A percentile compares a stretch with the other conserved stretches of the same genome.
Conservation (phyloP, 1,284 basidiomycete genomes). For the Cryptococcus amylolentus region DNA sequence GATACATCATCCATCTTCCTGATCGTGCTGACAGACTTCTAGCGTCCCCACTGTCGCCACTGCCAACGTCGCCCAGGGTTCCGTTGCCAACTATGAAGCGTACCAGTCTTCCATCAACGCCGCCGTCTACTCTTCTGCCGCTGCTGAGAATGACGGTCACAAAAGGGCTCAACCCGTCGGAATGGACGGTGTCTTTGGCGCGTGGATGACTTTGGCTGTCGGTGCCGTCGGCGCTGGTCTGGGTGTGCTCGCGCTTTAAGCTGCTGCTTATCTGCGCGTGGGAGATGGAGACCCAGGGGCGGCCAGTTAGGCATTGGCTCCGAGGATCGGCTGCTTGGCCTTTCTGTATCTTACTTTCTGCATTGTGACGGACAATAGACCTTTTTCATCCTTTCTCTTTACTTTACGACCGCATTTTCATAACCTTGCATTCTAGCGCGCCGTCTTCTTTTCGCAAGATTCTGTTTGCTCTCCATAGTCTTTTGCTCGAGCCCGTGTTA, state of each 20-base stretch:
- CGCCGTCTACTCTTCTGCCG: constrained; percentile 23
- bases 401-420: background rate
- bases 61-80: constrained; percentile 31
- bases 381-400: background rate
- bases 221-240: constrained; percentile 21
- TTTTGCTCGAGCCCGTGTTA: no score
- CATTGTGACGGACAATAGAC: background rate
- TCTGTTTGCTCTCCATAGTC: no score
- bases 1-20: background rate
- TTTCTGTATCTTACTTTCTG: background rate
- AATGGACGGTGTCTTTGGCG: constrained; percentile 5
- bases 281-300: background rate
- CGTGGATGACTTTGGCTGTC: constrained; percentile 16
- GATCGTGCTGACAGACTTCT: background rate
- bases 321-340: background rate
- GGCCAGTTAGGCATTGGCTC: no score
- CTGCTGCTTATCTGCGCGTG: background rate
- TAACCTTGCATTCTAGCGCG: no score
- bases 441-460: no score
- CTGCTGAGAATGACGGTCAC: background rate
- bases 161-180: constrained; percentile 2
- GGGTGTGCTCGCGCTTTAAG: constrained; percentile 15
- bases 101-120: constrained; percentile 34
- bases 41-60: constrained; percentile 31
- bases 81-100: constrained; percentile 23